Evolutionary conservation across 2,329 filamentous ascomycete species (phyloP).

Genomic region (Fusarium devonianum): DNA sequence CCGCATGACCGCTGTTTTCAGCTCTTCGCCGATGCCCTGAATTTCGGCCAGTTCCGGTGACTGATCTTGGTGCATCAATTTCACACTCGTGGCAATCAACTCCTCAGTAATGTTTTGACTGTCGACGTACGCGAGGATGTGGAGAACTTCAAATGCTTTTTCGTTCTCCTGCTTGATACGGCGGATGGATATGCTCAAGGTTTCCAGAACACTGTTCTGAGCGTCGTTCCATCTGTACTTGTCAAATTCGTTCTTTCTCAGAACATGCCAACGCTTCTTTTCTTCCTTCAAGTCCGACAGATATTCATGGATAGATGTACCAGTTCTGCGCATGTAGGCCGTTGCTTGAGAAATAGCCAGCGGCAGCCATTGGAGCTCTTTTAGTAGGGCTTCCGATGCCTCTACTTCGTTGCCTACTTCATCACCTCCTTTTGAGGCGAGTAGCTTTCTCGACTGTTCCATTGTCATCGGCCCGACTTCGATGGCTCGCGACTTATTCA

Average conservation of each 20-base stretch:
- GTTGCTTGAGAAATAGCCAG: constrained; percentile 46
- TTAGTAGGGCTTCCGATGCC: constrained; percentile 22
- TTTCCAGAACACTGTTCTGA: constrained; percentile 46
- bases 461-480: constrained; percentile 35
- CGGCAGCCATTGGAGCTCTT: constrained; percentile 41
- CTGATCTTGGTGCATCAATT: constrained; percentile 18
- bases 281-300: constrained; percentile 34
- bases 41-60: too few species aligned
- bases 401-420: constrained; percentile 10
- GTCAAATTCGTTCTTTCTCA: constrained; percentile 37
- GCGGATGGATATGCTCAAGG: constrained; percentile 46
- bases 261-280: constrained; percentile 34
- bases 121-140: constrained; percentile 45
- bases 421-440: background rate
- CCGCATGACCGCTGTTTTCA: constrained; percentile 34
- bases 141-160: constrained; percentile 41
- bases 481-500: constrained; percentile 33
- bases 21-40: background rate
- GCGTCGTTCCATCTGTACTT: constrained; percentile 39
- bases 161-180: constrained; percentile 41
- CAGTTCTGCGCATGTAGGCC: constrained; percentile 43
- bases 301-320: constrained; percentile 36
- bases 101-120: constrained; percentile 43
- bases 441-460: constrained; percentile 22
- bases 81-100: too few species aligned